Evolutionary conservation across 208 protist species (phyloP), one percentile per base, ranked within the genome.

Genomic region (Trypanosoma rangeli): DNA sequence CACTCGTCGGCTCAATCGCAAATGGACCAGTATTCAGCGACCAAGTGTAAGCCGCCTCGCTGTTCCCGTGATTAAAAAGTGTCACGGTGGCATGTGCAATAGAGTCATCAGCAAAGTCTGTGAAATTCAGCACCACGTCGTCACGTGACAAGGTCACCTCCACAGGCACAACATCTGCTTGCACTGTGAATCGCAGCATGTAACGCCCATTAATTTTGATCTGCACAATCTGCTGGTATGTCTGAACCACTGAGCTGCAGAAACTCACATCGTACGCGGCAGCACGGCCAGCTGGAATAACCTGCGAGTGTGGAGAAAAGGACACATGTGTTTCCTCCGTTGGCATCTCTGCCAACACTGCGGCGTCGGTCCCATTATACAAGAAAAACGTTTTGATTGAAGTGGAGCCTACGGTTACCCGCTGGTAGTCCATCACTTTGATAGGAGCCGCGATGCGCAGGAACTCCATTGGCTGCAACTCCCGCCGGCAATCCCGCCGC

Each of bases 261-360:
- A 98, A 87, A 48, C 72, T 70, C 48, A 98, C 84, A 66, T 98
- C 94, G 70, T 98, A 98, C 48, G 93, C 91, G 28, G 94, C 95
- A 52, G 90, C 94, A 35, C 83, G 87, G 54, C 82, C 78, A 12
- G 95, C 63, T 22, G 96, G 96, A 42, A 98, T 84, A 20, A 98
- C 93, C 73, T 98, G 94, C 24, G 82, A 79, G n/a, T 52, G 55
- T 7, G 94, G 90, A 29, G 78, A 69, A 78, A 90, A 86, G 22
- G 64, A 59, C 28, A 87, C 77, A 70, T 86, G 89, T 31, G 67
- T 72, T 56, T 89, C 93, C 49, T 94, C 89, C 8, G 68, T 68
- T 22, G 92, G 81, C 73, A 98, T 88, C 22, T 68, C 71, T 0
- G 92, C 92, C 39, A 93, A 69, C 22, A 98, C 81, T 52, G 80